Evolutionary conservation across 805 yeast genomes (phyloP).

Genomic region (Wickerhamiella kazuoi): DNA sequence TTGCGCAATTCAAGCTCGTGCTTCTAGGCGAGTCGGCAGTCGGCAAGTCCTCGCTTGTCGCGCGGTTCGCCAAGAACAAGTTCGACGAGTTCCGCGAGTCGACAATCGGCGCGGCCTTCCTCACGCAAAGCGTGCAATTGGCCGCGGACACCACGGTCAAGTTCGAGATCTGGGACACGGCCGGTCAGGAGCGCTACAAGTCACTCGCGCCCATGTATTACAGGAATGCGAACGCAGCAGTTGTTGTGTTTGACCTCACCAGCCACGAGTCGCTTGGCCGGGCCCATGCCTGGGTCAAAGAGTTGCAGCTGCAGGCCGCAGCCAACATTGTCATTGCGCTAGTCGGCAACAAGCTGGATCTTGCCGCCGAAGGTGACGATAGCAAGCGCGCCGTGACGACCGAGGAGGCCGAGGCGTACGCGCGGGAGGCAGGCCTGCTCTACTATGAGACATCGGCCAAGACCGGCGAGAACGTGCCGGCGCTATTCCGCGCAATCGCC

Average conservation of each 20-base stretch:
- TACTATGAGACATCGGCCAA: slow-evolving; percentile 54
- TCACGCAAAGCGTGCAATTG: slow-evolving; percentile 54
- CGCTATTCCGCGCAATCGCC: slow-evolving; percentile 31
- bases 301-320: slow-evolving; percentile 68
- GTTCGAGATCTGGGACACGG: slow-evolving; percentile 69
- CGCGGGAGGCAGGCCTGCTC: slow-evolving; percentile 33
- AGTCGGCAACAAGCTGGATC: slow-evolving; percentile 74
- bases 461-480: slow-evolving; percentile 41
- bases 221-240: slow-evolving; percentile 64
- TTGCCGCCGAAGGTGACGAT: slow-evolving; percentile 22
- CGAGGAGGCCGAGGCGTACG: slow-evolving; percentile 31
- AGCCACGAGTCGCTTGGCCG: slow-evolving; percentile 49
- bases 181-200: slow-evolving; percentile 83
- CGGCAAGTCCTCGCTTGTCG: slow-evolving; percentile 65
- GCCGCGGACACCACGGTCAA: slow-evolving; percentile 26
- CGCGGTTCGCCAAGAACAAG: slow-evolving; percentile 49
- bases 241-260: slow-evolving; percentile 74
- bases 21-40: slow-evolving; percentile 68
- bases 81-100: slow-evolving; percentile 73
- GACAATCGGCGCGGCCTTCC: slow-evolving; percentile 97
- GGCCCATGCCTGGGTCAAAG: slow-evolving; percentile 84
- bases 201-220: slow-evolving; percentile 73
- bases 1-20: slow-evolving; percentile 48
- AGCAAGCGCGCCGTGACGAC: slow-evolving; percentile 28
- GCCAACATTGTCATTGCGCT: slow-evolving; percentile 60